Evolutionary conservation across 1,284 basidiomycete genomes (phyloP), one percentile per base, ranked within the genome.

Genomic region (Ganoderma leucocontextum): DNA sequence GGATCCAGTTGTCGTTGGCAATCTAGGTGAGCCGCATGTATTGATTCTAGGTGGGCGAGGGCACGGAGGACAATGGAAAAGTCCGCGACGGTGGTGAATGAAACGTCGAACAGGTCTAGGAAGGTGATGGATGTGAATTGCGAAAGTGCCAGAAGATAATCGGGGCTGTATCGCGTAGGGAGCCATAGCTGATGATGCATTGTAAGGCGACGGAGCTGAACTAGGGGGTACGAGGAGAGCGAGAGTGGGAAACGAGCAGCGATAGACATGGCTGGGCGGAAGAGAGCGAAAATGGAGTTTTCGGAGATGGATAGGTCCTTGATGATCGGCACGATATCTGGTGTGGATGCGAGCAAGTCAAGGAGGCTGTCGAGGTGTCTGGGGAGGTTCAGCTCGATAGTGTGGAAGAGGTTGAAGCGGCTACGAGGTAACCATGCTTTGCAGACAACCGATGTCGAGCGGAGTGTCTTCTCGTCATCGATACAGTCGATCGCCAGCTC

Each of bases 401-500:
- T 49, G 39, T 65, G 67, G 47, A 75, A 75, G 52, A 75, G 71
- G 38, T 75, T 72, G 60, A 68, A 68, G 6, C 69, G 72, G 57
- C 71, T 72, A 15, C 71, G 58, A 6, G 70, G 60, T 2, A 71
- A 60, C 72, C 72, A 75, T 33, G 62, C 66, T 47, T 60, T 68
- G 68, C 70, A 72, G 13, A 72, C 70, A 4, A 74, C 55, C 1
- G 74, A 67, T 8, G 72, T 72, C 2, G 63, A 53, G 3, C 55
- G 62, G 19, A 74, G 66, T 2, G 71, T 60, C 7, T 42, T 36
- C 41, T 72, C 66, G 44, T 75, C 71, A 39, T 69, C 58, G n/a
- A 74, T 29, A 8, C 58, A 57, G 66, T 75, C 74, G 33, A 75
- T 74, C 13, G 70, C 66, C 13, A 70, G 55, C 52, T 75, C 74